Base-by-base conservation (phyloP, 495 filamentous ascomycete genomes). In the Neohortaea acidophila region DNA sequence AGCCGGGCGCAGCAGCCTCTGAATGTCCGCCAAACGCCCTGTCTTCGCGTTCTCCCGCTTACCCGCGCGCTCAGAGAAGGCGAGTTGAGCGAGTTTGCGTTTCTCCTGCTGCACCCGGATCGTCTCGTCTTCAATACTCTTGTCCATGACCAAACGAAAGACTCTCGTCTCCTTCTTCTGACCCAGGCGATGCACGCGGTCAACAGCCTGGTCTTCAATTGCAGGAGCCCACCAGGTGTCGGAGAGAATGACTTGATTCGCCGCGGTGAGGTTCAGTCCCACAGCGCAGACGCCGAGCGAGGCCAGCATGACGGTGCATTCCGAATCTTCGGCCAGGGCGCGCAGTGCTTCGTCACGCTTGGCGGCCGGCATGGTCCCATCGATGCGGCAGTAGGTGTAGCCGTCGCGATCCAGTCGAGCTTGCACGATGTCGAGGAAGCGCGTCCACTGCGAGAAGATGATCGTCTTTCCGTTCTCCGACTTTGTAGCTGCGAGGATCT, bases 191-290 rank as follows among this genome's bases (percentile, higher is more conserved):
- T 94, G 83, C 13, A 94, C 86, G 1, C 86, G 75, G 52, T 96
- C 86, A 2, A 94, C 70, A 19, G 86, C 86, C 51, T 96, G 86
- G 50, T 92, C 84, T 56, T 96, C 86, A 42, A 93, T 86, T 0
- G 84, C 85, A 0, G 84, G 83, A 2, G 84, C 84, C 84, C 86
- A 94, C 86, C 84, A 94, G 30, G 70, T 77, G 52, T 96, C 86
- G 0, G 73, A 68, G 6, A 93, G 64, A 12, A 94, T 74, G 32
- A 89, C 84, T 18, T 86, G 85, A 39, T 86, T 85, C 1, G 86
- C 87, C 0, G 81, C 76, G 0, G 84, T 79, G 11, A 96, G 72
- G 48, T 96, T 94, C 26, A 96, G 64, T 1, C 87, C 87, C 12
- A 96, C 85, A 26, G 73, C 77, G 56, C 81, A 84, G 10, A 91